Base-by-base conservation (phyloP, 306 rosid species). In the Prunus salicina region DNA sequence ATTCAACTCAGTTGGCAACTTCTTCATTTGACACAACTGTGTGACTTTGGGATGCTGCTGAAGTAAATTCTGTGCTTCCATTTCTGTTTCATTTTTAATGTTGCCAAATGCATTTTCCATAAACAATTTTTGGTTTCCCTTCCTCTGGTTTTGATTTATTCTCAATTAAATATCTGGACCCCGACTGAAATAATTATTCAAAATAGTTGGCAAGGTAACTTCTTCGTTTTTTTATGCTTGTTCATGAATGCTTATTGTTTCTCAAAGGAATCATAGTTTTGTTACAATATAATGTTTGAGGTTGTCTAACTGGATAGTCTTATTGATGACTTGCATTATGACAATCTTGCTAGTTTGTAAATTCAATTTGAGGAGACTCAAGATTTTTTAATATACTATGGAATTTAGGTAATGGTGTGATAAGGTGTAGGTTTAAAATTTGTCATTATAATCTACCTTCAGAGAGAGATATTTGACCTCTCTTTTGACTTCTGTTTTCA, bases 21-120 rank as follows among this genome's bases (percentile, higher is more conserved):
- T 86, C 98, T 78, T 94, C 98, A 74, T 90, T 90, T 79, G 98
- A 94, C 85, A 81, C 90, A 74, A 88, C 98, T 62, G 87, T 94
- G 82, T 89, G 91, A 79, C 87, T 94, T 74, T 94, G 98, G 98
- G 96, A 94, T 80, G 97, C 98, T 76, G 88, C 93, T n/a, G 85
- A 89, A 67, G 98, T 94, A 91, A 77, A 69, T 78, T 51, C 63
- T 66, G 22, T 76, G 6, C 43, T 63, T 30, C 76, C 75, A 57
- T 52, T 61, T 27, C 8, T 64, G 69, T 56, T 56, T 60, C 45
- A 24, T 22, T 5, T 56, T 18, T 14, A 27, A 27, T n/a, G 27
- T 72, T 49, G 51, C 22, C 18, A 12, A 22, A 51, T 70, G 63
- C 13, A 47, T 76, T 64, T 60, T 32, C 38, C 71, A 34, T 16